These are phyloP conservation scores for Thelephora aurantiotincta DNA, from an alignment of 768 basidiomycete species.

Conservation along the genomic window DNA sequence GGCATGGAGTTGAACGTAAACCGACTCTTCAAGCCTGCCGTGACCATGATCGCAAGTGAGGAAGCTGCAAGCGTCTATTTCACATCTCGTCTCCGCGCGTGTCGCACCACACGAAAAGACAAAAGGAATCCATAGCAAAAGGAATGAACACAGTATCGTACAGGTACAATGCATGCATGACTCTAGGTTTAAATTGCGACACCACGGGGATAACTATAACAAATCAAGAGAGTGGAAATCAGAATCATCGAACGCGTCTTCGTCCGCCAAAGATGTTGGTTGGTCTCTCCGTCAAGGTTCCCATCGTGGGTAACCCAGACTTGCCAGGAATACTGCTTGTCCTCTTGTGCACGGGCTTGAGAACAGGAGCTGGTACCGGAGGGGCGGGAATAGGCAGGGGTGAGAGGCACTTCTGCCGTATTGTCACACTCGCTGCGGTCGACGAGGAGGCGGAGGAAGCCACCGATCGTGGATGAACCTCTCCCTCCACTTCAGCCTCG, in stretches of 20 bases:
- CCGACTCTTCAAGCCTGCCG: constrained; percentile 17
- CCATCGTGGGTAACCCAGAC: constrained; percentile 11
- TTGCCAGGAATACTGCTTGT: constrained; percentile 7
- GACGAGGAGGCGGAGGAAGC: constrained; percentile 26
- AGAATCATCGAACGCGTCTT: constrained; percentile 5
- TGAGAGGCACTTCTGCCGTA: neutral
- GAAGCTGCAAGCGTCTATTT: no score
- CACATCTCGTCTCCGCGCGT: no score
- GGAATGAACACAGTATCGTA: no score
- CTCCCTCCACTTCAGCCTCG: constrained; percentile 15
- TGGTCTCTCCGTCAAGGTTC: constrained; percentile 20
- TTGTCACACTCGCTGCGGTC: neutral
- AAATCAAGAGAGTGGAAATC: neutral
- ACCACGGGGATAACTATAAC: constrained; percentile 7
- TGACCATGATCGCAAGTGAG: constrained; percentile 8
- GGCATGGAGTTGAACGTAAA: constrained; percentile 2
- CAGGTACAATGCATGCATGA: no score
- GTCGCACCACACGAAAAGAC: no score
- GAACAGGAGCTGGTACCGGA: constrained; percentile 5
- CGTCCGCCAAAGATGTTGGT: constrained; percentile 17
- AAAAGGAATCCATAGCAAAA: no score
- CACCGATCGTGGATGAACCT: constrained; percentile 14
- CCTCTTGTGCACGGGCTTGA: constrained; percentile 10
- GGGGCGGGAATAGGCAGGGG: constrained; percentile 5
- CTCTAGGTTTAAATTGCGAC: neutral